phyloP scores from a whole-genome alignment of 495 filamentous ascomycete genomes.

The Hypoxylon fuscum region DNA sequence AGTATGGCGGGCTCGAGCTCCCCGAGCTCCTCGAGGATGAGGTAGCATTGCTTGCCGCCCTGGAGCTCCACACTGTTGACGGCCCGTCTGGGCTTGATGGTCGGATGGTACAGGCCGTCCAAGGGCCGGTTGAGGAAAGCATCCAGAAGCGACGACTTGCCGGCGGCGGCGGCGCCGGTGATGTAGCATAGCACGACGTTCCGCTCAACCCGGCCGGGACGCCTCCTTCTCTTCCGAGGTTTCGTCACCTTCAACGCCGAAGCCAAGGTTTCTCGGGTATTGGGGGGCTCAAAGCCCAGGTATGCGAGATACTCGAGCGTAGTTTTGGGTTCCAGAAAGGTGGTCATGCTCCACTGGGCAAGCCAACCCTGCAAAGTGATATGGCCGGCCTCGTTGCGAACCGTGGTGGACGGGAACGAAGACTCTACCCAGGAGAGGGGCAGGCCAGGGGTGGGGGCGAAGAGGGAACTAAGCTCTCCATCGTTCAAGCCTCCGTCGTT shows the following conservation, averaged over 20 bases:
- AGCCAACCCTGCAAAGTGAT: slow-evolving; percentile 98
- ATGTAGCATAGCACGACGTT: slow-evolving; percentile 98
- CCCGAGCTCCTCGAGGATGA: slow-evolving; percentile 96
- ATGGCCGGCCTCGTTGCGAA: slow-evolving; percentile 92
- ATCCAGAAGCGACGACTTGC: slow-evolving; percentile 89
- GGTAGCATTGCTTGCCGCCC: slow-evolving; percentile 95
- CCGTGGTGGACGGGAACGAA: slow-evolving; percentile 89
- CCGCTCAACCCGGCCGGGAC: slow-evolving; percentile 84
- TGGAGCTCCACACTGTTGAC: slow-evolving; percentile 97
- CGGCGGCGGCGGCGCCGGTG: slow-evolving; percentile 81
- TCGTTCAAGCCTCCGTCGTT: slow-evolving; percentile 95
- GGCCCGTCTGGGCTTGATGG: slow-evolving; percentile 89
- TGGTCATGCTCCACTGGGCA: slow-evolving; percentile 99
- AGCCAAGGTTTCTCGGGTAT: slow-evolving; percentile 73
- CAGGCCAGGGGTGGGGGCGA: slow-evolving; percentile 91
- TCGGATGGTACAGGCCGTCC: slow-evolving; percentile 85
- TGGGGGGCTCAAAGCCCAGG: slow-evolving; percentile 80
- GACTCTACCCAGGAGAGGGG: slow-evolving; percentile 86
- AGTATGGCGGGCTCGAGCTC: slow-evolving; percentile 92
- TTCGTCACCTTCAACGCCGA: slow-evolving; percentile 91
- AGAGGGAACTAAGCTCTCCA: slow-evolving; percentile 81
- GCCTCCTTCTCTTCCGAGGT: slow-evolving; percentile 81
- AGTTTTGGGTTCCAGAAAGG: slow-evolving; percentile 92
- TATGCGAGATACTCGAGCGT: slow-evolving; percentile 96
- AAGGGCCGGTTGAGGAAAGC: slow-evolving; percentile 91